These are phyloP conservation scores for Kluyveromyces marxianus DNA, from an alignment of 1,139 yeast genomes.

Conservation along the genomic window DNA sequence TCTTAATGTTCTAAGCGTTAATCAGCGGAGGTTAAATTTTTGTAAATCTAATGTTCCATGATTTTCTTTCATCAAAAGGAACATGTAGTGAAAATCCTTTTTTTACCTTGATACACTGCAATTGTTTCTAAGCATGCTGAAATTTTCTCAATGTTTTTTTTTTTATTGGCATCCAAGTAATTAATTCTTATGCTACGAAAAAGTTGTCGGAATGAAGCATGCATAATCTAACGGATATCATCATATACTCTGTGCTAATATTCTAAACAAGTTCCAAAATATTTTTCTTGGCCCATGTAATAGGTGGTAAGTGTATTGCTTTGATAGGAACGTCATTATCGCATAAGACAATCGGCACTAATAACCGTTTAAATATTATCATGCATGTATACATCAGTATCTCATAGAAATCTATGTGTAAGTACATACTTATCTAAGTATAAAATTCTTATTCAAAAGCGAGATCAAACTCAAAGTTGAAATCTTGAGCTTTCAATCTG, in stretches of 20 bases:
- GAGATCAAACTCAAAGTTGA: not conserved
- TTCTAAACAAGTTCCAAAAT: not conserved
- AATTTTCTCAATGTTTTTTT: not conserved
- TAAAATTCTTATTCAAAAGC: not conserved
- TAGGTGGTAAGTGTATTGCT: not conserved
- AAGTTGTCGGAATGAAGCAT: not conserved
- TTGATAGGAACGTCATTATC: not conserved
- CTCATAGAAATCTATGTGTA: not conserved
- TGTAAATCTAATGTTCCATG: not conserved
- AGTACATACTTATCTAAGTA: not conserved
- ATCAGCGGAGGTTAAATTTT: not conserved
- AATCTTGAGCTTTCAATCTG: slow-evolving; percentile 2
- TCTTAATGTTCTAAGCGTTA: not conserved
- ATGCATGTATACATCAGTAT: not conserved
- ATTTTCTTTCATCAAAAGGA: not conserved
- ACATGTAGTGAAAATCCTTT: not conserved
- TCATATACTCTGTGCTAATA: not conserved
- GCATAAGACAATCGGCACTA: not conserved
- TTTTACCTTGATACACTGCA: not conserved
- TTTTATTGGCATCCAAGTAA: not conserved
- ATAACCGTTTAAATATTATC: not conserved
- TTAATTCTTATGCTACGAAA: not conserved
- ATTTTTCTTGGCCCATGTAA: not conserved
- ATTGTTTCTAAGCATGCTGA: not conserved
- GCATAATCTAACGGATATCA: not conserved